Evolutionary conservation across 177 flowering plant species (phyloP).

Genomic region (Vitis hybrid): DNA sequence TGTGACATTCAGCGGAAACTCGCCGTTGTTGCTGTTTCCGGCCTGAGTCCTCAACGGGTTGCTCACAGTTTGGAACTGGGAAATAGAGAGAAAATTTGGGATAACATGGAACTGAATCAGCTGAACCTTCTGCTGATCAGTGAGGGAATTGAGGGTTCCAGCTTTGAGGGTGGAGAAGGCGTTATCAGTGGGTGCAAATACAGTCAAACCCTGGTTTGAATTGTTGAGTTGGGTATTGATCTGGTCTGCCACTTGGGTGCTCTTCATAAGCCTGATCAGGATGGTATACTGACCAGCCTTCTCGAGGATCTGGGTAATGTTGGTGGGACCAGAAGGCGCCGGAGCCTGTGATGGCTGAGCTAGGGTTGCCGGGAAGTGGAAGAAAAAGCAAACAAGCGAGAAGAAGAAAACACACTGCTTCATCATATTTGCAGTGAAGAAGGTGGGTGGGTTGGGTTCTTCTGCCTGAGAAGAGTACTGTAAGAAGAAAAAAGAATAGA

Average conservation of each 20-base stretch:
- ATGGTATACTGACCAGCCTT: slow-evolving; percentile 27
- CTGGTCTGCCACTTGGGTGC: slow-evolving; percentile 21
- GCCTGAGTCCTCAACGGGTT: slow-evolving; percentile 34
- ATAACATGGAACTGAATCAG: slow-evolving; percentile 29
- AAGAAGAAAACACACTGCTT: neutral
- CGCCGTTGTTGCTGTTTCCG: slow-evolving; percentile 12
- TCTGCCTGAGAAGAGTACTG: neutral
- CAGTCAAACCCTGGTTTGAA: slow-evolving; percentile 22
- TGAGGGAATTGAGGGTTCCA: slow-evolving; percentile 31
- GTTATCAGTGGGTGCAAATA: slow-evolving; percentile 32
- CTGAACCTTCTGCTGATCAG: slow-evolving; percentile 22
- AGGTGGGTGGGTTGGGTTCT: neutral
- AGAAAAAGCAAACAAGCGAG: slow-evolving; percentile 18
- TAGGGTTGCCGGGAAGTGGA: slow-evolving; percentile 26
- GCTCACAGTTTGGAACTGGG: slow-evolving; percentile 27
- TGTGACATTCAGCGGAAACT: slow-evolving; percentile 28
- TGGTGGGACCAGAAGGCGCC: slow-evolving; percentile 41
- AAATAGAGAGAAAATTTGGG: slow-evolving; percentile 14
- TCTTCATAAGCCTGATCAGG: slow-evolving; percentile 27
- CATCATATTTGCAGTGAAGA: neutral
- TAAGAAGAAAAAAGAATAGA: neutral
- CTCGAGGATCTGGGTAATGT: slow-evolving; percentile 29
- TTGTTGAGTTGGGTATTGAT: slow-evolving; percentile 23
- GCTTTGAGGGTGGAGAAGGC: slow-evolving; percentile 29
- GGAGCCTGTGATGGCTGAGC: slow-evolving; percentile 45